A percentile compares a stretch with the other conserved stretches of the same genome.
Conservation (phyloP, 192 early-diverging fungal species). For the Podila epigama region DNA sequence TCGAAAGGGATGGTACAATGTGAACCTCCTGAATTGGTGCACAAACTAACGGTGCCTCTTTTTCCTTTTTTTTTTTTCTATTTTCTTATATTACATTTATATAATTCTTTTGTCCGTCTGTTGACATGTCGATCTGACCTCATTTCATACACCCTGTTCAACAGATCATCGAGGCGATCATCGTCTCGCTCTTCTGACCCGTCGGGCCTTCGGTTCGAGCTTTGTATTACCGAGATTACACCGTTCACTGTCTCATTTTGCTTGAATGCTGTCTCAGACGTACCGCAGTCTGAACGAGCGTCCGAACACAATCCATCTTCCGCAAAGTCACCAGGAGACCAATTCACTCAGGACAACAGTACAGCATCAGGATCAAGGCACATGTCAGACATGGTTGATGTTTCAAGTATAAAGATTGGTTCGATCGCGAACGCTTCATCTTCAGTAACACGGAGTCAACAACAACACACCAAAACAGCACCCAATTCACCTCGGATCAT, state of each 20-base stretch:
- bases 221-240: slow-evolving; percentile 46
- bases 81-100: background rate
- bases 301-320: slow-evolving; percentile 1
- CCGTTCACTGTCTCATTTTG: slow-evolving; percentile 45
- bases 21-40: too few species aligned
- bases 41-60: too few species aligned
- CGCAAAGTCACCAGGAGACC: background rate
- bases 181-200: slow-evolving; percentile 1
- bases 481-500: slow-evolving; percentile 28
- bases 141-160: background rate
- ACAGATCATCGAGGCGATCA: slow-evolving; percentile 13
- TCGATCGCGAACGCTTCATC: slow-evolving; percentile 11
- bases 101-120: background rate
- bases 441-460: slow-evolving; percentile 4
- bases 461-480: slow-evolving; percentile 4
- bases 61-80: background rate
- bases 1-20: background rate
- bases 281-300: background rate
- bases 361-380: background rate
- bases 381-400: slow-evolving; percentile 19
- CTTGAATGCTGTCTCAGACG: slow-evolving; percentile 34
- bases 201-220: slow-evolving; percentile 34
- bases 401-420: slow-evolving; percentile 37
- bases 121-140: background rate
- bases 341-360: background rate